Conservation (phyloP, 371 early-diverging fungal genomes). For the Dichotomocladium elegans region DNA sequence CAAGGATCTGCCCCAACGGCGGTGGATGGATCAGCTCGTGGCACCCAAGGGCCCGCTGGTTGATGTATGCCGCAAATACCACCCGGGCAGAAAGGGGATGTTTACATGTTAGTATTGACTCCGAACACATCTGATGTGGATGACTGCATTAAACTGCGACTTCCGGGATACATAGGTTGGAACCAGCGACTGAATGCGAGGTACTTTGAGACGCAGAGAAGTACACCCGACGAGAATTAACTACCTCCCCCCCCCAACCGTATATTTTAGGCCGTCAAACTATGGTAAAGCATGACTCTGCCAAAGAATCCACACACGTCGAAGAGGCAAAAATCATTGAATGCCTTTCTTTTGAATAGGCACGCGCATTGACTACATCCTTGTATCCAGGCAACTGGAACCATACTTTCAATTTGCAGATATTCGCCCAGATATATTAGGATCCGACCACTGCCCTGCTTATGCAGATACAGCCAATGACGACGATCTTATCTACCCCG, state of each 20-base stretch:
- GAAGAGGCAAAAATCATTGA: too few species aligned
- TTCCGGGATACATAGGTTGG: constrained; percentile 48
- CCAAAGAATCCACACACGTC: too few species aligned
- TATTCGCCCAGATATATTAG: constrained; percentile 62
- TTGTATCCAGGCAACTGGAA: constrained; percentile 54
- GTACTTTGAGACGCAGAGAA: not conserved
- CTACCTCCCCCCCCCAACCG: not conserved
- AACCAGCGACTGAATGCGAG: constrained; percentile 63
- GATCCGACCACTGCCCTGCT: constrained; percentile 93
- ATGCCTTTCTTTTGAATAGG: constrained; percentile 12
- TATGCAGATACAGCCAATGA: constrained; percentile 52
- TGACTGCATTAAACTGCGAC: not conserved
- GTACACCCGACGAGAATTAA: too few species aligned
- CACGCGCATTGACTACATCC: constrained; percentile 84
- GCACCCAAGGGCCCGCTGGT: constrained; percentile 52
- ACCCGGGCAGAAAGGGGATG: constrained; percentile 48
- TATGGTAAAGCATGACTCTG: constrained; percentile 30
- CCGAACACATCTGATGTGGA: not conserved
- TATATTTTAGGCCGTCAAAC: constrained; percentile 43
- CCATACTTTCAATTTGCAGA: constrained; percentile 55
- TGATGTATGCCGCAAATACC: constrained; percentile 49
- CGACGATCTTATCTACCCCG: constrained; percentile 10
- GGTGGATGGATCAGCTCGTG: constrained; percentile 68
- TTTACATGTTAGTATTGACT: constrained; percentile 47
- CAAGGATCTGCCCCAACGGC: constrained; percentile 60